phyloP scores from a whole-genome alignment of 805 yeast genomes.

The Wickerhamomyces tratensis region DNA sequence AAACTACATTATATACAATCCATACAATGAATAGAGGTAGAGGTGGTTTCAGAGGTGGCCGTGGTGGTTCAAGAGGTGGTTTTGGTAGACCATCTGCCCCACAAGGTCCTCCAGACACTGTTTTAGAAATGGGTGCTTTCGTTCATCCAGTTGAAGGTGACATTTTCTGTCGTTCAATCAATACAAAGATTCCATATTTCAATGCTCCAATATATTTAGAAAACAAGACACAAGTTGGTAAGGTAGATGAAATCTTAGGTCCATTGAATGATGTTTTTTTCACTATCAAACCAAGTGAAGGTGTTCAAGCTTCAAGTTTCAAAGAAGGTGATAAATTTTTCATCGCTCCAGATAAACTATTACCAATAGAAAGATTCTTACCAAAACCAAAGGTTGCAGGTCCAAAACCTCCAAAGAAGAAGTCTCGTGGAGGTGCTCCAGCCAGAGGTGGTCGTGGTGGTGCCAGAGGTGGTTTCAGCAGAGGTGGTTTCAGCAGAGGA shows the following conservation, averaged over 20 bases:
- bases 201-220: slow-evolving; percentile 97
- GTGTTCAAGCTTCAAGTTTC: slow-evolving; percentile 90
- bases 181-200: slow-evolving; percentile 92
- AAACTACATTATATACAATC: not conserved
- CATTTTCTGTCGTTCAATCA: slow-evolving; percentile 90
- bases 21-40: slow-evolving; percentile 40
- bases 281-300: slow-evolving; percentile 93
- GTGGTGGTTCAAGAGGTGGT: slow-evolving; percentile 41
- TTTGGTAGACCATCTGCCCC: slow-evolving; percentile 65
- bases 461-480: slow-evolving; percentile 23
- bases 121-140: slow-evolving; percentile 90
- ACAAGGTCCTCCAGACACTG: slow-evolving; percentile 95
- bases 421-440: slow-evolving; percentile 46
- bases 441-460: slow-evolving; percentile 30
- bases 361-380: slow-evolving; percentile 92
- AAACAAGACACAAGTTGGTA: slow-evolving; percentile 93
- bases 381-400: slow-evolving; percentile 91
- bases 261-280: slow-evolving; percentile 97
- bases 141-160: slow-evolving; percentile 94
- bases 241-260: slow-evolving; percentile 96
- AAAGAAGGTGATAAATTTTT: slow-evolving; percentile 93
- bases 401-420: slow-evolving; percentile 70
- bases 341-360: slow-evolving; percentile 90
- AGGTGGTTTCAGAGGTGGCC: slow-evolving; percentile 55
- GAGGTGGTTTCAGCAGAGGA: slow-evolving; percentile 37